A percentile compares a stretch with the other conserved stretches of the same genome.
phyloP scores from a whole-genome alignment of 2,329 filamentous ascomycete species.

The Alternaria novae-zelandiae region DNA sequence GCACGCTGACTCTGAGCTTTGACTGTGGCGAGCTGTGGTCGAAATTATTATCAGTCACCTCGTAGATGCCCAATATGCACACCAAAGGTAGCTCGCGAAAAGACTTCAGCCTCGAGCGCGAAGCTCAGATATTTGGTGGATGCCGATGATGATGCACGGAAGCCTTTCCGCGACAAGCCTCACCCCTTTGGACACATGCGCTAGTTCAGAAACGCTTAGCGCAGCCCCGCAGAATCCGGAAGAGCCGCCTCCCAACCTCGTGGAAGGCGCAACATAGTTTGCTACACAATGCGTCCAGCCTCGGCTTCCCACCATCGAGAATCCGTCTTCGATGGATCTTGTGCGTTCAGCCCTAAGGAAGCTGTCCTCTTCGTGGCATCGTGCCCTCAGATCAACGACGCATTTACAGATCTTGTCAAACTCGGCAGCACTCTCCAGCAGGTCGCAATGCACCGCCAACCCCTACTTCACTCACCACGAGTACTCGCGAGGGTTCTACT shows the following conservation, averaged over 20 bases:
- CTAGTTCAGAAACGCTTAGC: background rate
- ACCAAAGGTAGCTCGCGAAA: background rate
- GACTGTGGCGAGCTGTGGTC: background rate
- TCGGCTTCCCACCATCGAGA: background rate
- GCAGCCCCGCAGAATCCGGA: background rate
- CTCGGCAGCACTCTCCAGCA: background rate
- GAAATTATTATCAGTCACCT: fast-evolving
- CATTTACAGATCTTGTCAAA: background rate
- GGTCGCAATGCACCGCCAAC: background rate
- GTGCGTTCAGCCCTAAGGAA: background rate
- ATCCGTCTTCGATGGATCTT: background rate
- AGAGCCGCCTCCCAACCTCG: background rate
- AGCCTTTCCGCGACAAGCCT: background rate
- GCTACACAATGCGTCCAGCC: background rate
- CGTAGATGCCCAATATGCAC: background rate
- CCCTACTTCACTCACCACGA: background rate
- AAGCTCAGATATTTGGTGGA: background rate
- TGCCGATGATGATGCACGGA: background rate
- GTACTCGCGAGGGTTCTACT: background rate
- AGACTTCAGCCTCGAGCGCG: background rate
- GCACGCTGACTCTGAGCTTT: background rate
- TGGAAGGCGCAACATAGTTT: background rate
- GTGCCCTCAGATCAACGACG: background rate
- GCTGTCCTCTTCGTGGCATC: background rate
- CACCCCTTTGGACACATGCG: background rate